Evolutionary conservation across 345 rosid genomes (phyloP).

Genomic region (Hevea brasiliensis): DNA sequence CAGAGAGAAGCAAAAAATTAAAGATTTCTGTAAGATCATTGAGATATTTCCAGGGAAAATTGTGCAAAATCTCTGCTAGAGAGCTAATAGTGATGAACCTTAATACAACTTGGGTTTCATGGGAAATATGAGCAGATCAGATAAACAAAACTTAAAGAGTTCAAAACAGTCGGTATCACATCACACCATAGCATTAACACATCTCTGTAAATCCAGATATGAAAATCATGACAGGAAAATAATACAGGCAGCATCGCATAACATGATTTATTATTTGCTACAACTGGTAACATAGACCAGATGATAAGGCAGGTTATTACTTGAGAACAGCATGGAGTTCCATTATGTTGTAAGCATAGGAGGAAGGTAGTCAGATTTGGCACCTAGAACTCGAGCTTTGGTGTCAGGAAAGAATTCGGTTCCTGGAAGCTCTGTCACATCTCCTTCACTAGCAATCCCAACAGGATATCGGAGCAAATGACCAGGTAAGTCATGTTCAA

Average conservation of each 20-base stretch:
- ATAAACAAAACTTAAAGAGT: slow-evolving; percentile 4
- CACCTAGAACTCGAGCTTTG: slow-evolving; percentile 80
- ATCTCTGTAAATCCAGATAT: slow-evolving; percentile 19
- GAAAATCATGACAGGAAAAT: slow-evolving; percentile 14
- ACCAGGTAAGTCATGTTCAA: slow-evolving; percentile 81
- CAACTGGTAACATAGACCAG: slow-evolving; percentile 2
- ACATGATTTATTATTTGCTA: slow-evolving; percentile 22
- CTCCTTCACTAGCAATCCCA: slow-evolving; percentile 59
- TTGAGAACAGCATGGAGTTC: background rate
- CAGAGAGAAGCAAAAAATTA: background rate
- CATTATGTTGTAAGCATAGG: slow-evolving; percentile 85
- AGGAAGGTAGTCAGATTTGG: slow-evolving; percentile 86
- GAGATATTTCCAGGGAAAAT: background rate
- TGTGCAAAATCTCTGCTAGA: background rate
- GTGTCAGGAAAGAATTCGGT: slow-evolving; percentile 82
- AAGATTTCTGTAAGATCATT: background rate
- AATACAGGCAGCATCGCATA: background rate
- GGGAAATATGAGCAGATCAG: background rate
- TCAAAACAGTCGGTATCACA: slow-evolving; percentile 10
- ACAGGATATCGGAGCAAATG: slow-evolving; percentile 92
- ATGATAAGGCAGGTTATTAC: background rate
- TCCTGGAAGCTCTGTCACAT: slow-evolving; percentile 69
- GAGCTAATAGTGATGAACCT: background rate
- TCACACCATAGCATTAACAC: slow-evolving; percentile 20
- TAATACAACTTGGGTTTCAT: too few relatives aligned